These are phyloP conservation scores for Physcomitrium patens DNA, from an alignment of 225 moss, liverwort and hornwort genomes.

Conservation along the genomic window DNA sequence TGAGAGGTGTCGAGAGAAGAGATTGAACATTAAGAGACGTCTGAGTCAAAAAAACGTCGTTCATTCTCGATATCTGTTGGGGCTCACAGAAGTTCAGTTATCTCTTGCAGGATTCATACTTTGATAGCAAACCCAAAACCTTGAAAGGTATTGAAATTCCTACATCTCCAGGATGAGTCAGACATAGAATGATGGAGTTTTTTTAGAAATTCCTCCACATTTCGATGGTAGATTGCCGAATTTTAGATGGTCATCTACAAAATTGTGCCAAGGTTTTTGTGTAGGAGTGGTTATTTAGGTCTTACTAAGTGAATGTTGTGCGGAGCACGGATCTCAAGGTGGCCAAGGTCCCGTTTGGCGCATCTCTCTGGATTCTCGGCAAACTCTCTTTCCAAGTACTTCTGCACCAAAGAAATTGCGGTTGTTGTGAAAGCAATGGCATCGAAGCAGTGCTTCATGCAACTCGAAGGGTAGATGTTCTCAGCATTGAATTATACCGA, in stretches of 20 bases:
- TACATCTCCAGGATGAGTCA: no score
- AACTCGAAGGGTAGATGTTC: not conserved
- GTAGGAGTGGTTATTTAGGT: not conserved
- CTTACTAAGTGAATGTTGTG: slow-evolving; percentile 28
- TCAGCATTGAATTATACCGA: not conserved
- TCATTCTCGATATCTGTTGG: slow-evolving; percentile 28
- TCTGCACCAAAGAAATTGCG: slow-evolving; percentile 10
- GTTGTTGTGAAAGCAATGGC: not conserved
- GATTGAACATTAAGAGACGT: slow-evolving; percentile 39
- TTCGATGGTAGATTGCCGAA: no score
- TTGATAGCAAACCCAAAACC: not conserved
- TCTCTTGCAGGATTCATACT: not conserved
- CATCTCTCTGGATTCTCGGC: slow-evolving; percentile 35
- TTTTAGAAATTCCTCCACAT: no score
- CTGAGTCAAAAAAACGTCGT: slow-evolving; percentile 32
- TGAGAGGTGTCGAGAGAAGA: slow-evolving; percentile 14
- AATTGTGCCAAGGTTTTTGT: no score
- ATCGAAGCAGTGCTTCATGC: no score
- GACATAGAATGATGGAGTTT: no score
- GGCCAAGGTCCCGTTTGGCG: slow-evolving; percentile 40
- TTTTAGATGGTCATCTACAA: no score
- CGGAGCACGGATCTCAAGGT: slow-evolving; percentile 37
- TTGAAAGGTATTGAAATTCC: not conserved
- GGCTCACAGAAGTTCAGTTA: not conserved
- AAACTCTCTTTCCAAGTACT: slow-evolving; percentile 12